Conservation (phyloP, 2,329 filamentous ascomycete genomes). For the Aspergillus calidoustus region DNA sequence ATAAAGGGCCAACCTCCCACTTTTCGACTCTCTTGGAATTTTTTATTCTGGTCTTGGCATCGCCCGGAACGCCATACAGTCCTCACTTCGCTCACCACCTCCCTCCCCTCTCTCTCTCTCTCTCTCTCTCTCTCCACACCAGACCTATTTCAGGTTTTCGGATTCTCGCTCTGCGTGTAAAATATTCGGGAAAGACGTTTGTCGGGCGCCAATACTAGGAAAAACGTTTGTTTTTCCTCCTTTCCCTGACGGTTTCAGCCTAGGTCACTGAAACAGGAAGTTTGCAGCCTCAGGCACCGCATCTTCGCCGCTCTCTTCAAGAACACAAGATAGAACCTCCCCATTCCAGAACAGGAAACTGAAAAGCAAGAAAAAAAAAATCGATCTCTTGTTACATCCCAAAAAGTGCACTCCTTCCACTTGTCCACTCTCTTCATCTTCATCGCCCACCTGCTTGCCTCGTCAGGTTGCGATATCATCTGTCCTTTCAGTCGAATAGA, state of each 20-base stretch:
- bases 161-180: constrained; percentile 24
- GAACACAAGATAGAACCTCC: constrained; percentile 31
- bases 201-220: constrained; percentile 21
- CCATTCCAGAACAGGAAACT: constrained; percentile 27
- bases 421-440: constrained; percentile 26
- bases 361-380: constrained; percentile 28
- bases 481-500: constrained; percentile 25
- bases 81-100: constrained; percentile 34
- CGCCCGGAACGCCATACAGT: constrained; percentile 39
- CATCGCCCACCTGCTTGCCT: constrained; percentile 17
- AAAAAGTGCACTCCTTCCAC: constrained; percentile 22
- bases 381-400: constrained; percentile 18
- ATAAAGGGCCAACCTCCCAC: constrained; percentile 47
- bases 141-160: constrained; percentile 20
- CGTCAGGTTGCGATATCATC: constrained; percentile 22
- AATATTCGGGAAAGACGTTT: constrained; percentile 27
- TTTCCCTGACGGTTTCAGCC: constrained; percentile 23
- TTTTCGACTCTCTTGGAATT: constrained; percentile 33
- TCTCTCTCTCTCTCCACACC: constrained; percentile 31
- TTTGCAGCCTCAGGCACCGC: constrained; percentile 30
- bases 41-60: constrained; percentile 48
- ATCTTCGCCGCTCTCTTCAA: constrained; percentile 30
- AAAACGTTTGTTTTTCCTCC: constrained; percentile 20
- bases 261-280: constrained; percentile 31
- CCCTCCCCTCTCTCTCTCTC: constrained; percentile 29